A percentile compares a stretch with the other conserved stretches of the same genome.
Evolutionary conservation across 176 grass and related monocot genomes (phyloP).

Genomic region (Bolboschoenus planiculmis): DNA sequence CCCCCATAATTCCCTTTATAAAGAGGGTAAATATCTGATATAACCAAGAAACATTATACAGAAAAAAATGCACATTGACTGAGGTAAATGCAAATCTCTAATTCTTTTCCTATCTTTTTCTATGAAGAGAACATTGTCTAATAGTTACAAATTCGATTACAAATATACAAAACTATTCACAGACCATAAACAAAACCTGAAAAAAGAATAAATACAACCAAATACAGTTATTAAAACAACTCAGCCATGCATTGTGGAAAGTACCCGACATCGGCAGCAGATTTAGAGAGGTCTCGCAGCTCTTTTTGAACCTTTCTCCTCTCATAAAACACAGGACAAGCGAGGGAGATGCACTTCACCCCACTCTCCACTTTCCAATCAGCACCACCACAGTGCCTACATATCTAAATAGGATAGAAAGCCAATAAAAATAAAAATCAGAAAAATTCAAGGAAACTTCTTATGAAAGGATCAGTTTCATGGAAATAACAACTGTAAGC

Average conservation of each 20-base stretch:
- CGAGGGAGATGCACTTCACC: conserved; percentile 71
- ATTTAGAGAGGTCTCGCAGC: conserved; percentile 39
- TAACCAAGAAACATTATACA: neutral
- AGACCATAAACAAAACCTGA: neutral
- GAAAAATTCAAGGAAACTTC: neutral
- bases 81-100: neutral
- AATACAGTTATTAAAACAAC: conserved; percentile 41
- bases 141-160: neutral
- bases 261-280: conserved; percentile 43
- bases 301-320: conserved; percentile 65
- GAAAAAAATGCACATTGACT: neutral
- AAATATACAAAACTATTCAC: conserved; percentile 17
- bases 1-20: neutral
- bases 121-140: neutral
- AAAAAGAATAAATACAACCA: conserved; percentile 1
- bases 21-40: neutral
- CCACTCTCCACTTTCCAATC: conserved; percentile 69
- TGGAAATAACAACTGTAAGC: neutral
- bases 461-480: neutral
- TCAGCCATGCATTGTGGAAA: conserved; percentile 57
- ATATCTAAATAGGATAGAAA: conserved; percentile 48
- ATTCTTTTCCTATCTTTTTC: neutral
- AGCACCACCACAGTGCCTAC: conserved; percentile 66
- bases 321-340: conserved; percentile 86
- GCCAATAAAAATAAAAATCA: neutral